Evolutionary conservation across 768 basidiomycete genomes (phyloP).

Genomic region (Stropharia rugosoannulata): DNA sequence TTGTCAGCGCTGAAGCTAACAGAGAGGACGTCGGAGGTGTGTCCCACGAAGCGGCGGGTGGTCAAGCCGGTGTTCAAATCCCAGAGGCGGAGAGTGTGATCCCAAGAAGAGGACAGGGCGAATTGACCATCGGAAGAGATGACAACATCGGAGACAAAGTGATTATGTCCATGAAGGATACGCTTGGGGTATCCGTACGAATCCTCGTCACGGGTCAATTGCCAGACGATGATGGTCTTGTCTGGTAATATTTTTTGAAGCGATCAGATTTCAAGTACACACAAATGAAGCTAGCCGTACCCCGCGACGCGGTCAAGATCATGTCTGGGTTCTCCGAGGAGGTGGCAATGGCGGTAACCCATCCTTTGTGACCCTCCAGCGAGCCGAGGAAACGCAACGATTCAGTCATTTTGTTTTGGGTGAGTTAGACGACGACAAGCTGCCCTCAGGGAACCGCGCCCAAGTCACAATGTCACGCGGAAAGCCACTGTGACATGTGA

Average conservation of each 20-base stretch:
- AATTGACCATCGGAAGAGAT: constrained; percentile 99
- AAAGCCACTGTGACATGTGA: constrained; percentile 62
- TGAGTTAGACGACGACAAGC: constrained; percentile 27
- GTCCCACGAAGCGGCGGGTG: constrained; percentile 96
- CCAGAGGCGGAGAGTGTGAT: constrained; percentile 99
- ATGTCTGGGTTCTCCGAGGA: constrained; percentile 99
- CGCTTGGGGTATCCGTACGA: constrained; percentile 96
- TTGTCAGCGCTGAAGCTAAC: constrained; percentile 99
- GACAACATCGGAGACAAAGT: constrained; percentile 98
- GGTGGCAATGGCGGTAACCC: constrained; percentile 98
- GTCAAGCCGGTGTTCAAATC: constrained; percentile 97
- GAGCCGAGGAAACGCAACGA: constrained; percentile 90
- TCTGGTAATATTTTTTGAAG: constrained; percentile 50
- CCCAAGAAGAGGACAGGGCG: constrained; percentile 98
- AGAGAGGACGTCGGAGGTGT: constrained; percentile 96
- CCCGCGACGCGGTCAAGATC: constrained; percentile 97
- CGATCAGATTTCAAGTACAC: constrained; percentile 12
- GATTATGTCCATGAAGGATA: constrained; percentile 98
- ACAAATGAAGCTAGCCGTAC: constrained; percentile 42
- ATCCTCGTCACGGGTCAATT: constrained; percentile 90
- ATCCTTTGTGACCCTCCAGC: constrained; percentile 91
- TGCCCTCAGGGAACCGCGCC: constrained; percentile 22
- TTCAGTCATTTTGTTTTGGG: constrained; percentile 65
- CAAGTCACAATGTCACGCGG: constrained; percentile 33
- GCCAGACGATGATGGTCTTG: constrained; percentile 99